These are phyloP conservation scores for Aegle marmelos DNA, from an alignment of 345 rosid genomes.

Conservation along the genomic window DNA sequence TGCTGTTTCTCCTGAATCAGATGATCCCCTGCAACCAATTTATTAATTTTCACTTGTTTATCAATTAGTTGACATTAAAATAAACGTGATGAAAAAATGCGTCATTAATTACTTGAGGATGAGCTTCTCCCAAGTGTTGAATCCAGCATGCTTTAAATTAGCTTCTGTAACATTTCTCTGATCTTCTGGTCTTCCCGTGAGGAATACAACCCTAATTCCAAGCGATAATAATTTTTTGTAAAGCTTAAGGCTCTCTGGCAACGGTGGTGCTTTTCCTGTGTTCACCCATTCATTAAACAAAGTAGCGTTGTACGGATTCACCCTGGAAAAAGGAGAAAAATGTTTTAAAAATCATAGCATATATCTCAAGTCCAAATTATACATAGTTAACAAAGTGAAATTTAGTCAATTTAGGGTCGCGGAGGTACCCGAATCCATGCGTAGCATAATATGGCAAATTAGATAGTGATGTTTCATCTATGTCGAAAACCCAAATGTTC, in stretches of 20 bases:
- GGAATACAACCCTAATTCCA: slow-evolving; percentile 37
- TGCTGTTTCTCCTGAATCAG: slow-evolving; percentile 24
- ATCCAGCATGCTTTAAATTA: slow-evolving; percentile 37
- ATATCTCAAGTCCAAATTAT: background rate
- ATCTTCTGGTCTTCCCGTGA: slow-evolving; percentile 38
- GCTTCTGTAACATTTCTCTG: slow-evolving; percentile 16
- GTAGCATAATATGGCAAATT: slow-evolving; percentile 32
- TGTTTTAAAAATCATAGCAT: too few relatives aligned
- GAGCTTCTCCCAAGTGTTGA: slow-evolving; percentile 34
- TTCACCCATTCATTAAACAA: slow-evolving; percentile 29
- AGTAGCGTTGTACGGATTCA: slow-evolving; percentile 19
- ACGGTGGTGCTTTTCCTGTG: slow-evolving; percentile 32
- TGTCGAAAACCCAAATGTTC: slow-evolving; percentile 44
- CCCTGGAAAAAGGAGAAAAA: slow-evolving; percentile 1
- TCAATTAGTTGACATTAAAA: too few relatives aligned
- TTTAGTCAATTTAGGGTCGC: background rate
- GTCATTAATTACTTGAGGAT: slow-evolving; percentile 30
- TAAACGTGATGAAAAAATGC: too few relatives aligned
- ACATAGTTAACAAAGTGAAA: background rate
- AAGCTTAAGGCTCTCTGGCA: slow-evolving; percentile 35
- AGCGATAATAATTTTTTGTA: slow-evolving; percentile 25
- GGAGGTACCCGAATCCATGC: slow-evolving; percentile 35
- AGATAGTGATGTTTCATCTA: slow-evolving; percentile 43
- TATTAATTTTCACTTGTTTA: too few relatives aligned
- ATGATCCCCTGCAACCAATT: slow-evolving; percentile 21